phyloP scores from a whole-genome alignment of 2,329 filamentous ascomycete genomes.

The Aspergillus caelatus region DNA sequence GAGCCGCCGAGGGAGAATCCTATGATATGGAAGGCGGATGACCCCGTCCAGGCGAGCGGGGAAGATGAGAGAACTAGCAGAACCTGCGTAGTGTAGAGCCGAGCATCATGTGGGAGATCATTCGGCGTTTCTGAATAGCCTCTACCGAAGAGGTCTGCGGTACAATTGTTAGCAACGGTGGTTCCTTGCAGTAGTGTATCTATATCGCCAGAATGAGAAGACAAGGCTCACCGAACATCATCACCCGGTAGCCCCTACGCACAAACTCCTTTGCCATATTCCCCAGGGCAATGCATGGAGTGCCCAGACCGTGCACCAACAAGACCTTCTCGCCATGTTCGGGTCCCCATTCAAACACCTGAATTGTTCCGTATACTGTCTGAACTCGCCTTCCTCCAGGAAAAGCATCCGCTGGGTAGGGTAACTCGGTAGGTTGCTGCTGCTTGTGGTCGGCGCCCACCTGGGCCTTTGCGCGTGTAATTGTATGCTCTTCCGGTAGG shows the following conservation, averaged over 20 bases:
- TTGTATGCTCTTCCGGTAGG: neutral
- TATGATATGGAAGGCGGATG: constrained; percentile 8
- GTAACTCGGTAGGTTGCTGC: neutral
- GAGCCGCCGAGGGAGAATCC: constrained; percentile 12
- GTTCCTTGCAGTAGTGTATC: neutral
- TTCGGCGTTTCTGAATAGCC: constrained; percentile 13
- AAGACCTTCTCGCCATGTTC: constrained; percentile 6
- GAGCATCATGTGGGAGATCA: constrained; percentile 66
- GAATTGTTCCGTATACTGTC: constrained; percentile 8
- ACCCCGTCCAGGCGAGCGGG: constrained; percentile 62
- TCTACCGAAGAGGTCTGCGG: constrained; percentile 9
- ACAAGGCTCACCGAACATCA: constrained; percentile 7
- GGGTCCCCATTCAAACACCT: constrained; percentile 11
- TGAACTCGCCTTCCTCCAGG: constrained; percentile 1
- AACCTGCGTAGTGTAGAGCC: constrained; percentile 69
- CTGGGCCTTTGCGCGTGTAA: neutral
- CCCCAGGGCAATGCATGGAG: constrained; percentile 4
- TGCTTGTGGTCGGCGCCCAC: neutral
- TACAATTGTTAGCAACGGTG: neutral
- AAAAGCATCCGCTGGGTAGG: constrained; percentile 5
- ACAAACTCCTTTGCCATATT: constrained; percentile 8
- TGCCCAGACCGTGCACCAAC: constrained; percentile 6
- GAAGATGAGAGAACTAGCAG: constrained; percentile 69
- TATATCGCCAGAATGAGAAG: too few relatives aligned
- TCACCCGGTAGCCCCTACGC: constrained; percentile 4